Conservation (phyloP, 2,329 filamentous ascomycete genomes). For the Colletotrichum scovillei region DNA sequence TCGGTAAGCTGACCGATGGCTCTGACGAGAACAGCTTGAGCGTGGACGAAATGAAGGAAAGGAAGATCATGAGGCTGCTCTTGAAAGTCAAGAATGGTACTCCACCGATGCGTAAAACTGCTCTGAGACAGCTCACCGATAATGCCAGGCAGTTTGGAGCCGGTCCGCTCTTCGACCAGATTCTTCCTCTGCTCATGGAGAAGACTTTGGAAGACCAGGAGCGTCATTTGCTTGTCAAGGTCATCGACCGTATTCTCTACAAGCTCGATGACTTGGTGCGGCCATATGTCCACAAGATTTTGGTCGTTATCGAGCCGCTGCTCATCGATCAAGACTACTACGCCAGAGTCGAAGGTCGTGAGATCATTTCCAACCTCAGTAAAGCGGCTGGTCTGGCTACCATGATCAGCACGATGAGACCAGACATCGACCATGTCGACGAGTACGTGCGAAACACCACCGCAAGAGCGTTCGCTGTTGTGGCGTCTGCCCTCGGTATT, state of each 20-base stretch:
- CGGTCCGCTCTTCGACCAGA: slow-evolving; percentile 95
- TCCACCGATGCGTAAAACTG: slow-evolving; percentile 98
- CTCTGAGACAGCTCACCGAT: slow-evolving; percentile 94
- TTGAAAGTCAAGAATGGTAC: slow-evolving; percentile 99
- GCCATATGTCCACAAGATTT: slow-evolving; percentile 96
- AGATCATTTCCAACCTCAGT: slow-evolving; percentile 97
- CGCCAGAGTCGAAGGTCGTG: slow-evolving; percentile 95
- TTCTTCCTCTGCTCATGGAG: slow-evolving; percentile 96
- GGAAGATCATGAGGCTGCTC: slow-evolving; percentile 97
- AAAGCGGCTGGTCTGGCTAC: slow-evolving; percentile 97
- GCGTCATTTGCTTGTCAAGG: slow-evolving; percentile 97
- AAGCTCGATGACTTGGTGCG: slow-evolving; percentile 97
- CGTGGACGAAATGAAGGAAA: slow-evolving; percentile 95
- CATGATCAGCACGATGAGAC: slow-evolving; percentile 99
- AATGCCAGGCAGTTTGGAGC: slow-evolving; percentile 97
- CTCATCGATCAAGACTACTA: slow-evolving; percentile 99
- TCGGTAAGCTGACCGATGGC: slow-evolving; percentile 95
- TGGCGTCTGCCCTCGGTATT: slow-evolving; percentile 95
- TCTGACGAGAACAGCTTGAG: slow-evolving; percentile 91
- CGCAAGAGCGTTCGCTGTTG: slow-evolving; percentile 94
- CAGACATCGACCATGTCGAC: slow-evolving; percentile 97
- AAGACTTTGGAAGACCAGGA: slow-evolving; percentile 98
- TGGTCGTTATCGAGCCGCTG: slow-evolving; percentile 98
- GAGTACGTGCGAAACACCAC: slow-evolving; percentile 99
- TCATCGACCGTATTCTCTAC: slow-evolving; percentile 98